Evolutionary conservation across 2,329 filamentous ascomycete species (phyloP), one percentile per base, ranked within the genome.

Genomic region (Chaetomium globosum): DNA sequence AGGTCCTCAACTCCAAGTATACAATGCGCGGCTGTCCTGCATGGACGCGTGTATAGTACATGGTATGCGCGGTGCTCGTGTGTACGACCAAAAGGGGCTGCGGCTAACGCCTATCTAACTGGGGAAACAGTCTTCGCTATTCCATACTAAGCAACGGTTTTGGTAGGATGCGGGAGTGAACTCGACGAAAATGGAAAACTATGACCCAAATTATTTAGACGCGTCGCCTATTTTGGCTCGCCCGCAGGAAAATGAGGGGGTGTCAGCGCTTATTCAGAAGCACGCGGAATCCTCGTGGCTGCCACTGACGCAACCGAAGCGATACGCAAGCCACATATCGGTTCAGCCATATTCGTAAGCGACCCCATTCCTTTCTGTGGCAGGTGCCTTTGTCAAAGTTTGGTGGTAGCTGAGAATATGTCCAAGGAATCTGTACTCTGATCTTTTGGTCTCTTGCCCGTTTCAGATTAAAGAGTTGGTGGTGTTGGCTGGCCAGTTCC

Each of bases 181-280:
- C 26, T 31, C n/a, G 61, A 58, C 61, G 26, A 54, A 46, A 59
- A n/a, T 30, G 54, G 33, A 59, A 56, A 43, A 58, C 21, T n/a
- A 31, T 21, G 55, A 28, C 23, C 46, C 30, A 54, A 31, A 46
- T 48, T 54, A 48, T 19, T 36, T 26, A 21, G 16, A 46, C 10
- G 46, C 31, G 21, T 23, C 49, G 28, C 48, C 49, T 63, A 63
- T 63, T 63, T 59, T 59, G 49, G 33, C 48, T 46, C 43, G 23
- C 55, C n/a, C 9, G 16, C 31, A 51, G 36, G 60, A 30, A 58
- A 30, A 46, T 9, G 36, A 55, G 55, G 59, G 31, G 46, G 56
- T 43, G 60, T 61, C 66, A 59, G 63, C 63, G 66, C 66, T 67
- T 67, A 67, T 64, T 58, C 63, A 61, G 57, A 43, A 53, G 53